Evolutionary conservation across 2,329 filamentous ascomycete species (phyloP).

Genomic region (Sarocladiaceae sp.): DNA sequence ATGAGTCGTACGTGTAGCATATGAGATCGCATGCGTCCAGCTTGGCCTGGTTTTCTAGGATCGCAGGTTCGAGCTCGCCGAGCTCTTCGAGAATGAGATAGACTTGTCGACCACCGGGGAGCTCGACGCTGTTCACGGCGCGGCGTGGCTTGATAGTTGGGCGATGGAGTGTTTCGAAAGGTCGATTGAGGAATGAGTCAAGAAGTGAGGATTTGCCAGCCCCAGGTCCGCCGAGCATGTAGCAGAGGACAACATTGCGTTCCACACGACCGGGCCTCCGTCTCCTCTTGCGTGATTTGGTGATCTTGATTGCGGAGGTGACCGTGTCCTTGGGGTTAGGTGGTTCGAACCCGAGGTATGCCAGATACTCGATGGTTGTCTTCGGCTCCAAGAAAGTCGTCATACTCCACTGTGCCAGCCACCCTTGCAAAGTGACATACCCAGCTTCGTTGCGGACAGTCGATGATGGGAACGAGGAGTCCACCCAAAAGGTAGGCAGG

Average conservation of each 20-base stretch:
- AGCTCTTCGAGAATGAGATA: slow-evolving; percentile 95
- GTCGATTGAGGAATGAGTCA: slow-evolving; percentile 83
- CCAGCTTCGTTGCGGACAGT: slow-evolving; percentile 94
- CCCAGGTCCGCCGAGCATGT: slow-evolving; percentile 77
- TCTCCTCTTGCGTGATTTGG: slow-evolving; percentile 81
- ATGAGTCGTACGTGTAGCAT: slow-evolving; percentile 95
- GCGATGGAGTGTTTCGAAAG: slow-evolving; percentile 76
- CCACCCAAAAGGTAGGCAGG: slow-evolving; percentile 77
- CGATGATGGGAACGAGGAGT: slow-evolving; percentile 84
- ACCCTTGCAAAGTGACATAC: slow-evolving; percentile 91
- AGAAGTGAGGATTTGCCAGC: slow-evolving; percentile 89
- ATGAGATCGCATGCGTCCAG: slow-evolving; percentile 89
- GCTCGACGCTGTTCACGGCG: slow-evolving; percentile 92
- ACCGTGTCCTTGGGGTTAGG: slow-evolving; percentile 68
- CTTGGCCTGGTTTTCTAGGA: slow-evolving; percentile 85
- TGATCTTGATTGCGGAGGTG: slow-evolving; percentile 82
- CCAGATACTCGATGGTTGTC: slow-evolving; percentile 90
- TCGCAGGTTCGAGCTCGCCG: slow-evolving; percentile 89
- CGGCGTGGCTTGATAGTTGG: slow-evolving; percentile 93
- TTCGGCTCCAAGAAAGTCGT: slow-evolving; percentile 95
- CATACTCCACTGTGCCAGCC: slow-evolving; percentile 99
- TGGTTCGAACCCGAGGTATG: slow-evolving; percentile 91
- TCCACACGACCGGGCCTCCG: slow-evolving; percentile 79
- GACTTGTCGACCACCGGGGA: slow-evolving; percentile 92
- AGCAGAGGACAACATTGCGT: slow-evolving; percentile 89